These are phyloP conservation scores for Chlamydomonas sp. DNA, from an alignment of 139 green algal species.

Conservation along the genomic window DNA sequence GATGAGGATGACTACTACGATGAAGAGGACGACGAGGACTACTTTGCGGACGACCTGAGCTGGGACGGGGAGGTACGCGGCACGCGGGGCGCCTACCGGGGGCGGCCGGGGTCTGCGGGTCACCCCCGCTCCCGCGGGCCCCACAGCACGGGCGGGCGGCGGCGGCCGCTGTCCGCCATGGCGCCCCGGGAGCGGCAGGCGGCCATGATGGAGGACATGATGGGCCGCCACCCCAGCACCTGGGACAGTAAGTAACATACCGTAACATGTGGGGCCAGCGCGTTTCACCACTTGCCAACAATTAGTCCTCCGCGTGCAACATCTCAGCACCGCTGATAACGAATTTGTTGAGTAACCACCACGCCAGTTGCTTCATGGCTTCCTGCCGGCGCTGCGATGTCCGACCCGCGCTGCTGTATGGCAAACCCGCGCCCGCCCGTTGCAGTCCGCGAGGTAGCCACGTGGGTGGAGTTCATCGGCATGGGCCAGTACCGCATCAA, in stretches of 20 bases:
- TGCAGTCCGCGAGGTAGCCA: slow-evolving; percentile 69
- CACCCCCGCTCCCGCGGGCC: slow-evolving; percentile 3
- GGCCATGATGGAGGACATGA: slow-evolving; percentile 32
- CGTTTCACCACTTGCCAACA: background rate
- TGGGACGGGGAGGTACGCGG: slow-evolving; percentile 17
- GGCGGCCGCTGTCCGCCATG: slow-evolving; percentile 6
- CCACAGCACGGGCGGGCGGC: background rate
- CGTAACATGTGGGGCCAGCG: background rate
- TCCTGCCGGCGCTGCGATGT: background rate
- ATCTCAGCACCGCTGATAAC: background rate
- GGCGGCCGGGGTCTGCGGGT: background rate
- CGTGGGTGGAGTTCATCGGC: slow-evolving; percentile 76
- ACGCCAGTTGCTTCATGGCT: background rate
- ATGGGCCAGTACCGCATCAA: slow-evolving; percentile 74
- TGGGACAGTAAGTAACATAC: slow-evolving; percentile 41
- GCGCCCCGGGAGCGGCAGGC: slow-evolving; percentile 28
- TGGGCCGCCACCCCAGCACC: slow-evolving; percentile 36
- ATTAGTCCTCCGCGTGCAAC: background rate
- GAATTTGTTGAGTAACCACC: background rate
- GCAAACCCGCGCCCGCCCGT: background rate
- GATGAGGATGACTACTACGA: background rate
- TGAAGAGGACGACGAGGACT: slow-evolving; percentile 8
- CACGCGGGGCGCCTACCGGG: background rate
- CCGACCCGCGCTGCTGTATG: background rate
- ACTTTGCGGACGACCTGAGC: slow-evolving; percentile 19